A percentile compares a stretch with the other conserved stretches of the same genome.
These are phyloP conservation scores for Cladosporium phlei DNA, from an alignment of 2,329 filamentous ascomycete species.

Conservation along the genomic window DNA sequence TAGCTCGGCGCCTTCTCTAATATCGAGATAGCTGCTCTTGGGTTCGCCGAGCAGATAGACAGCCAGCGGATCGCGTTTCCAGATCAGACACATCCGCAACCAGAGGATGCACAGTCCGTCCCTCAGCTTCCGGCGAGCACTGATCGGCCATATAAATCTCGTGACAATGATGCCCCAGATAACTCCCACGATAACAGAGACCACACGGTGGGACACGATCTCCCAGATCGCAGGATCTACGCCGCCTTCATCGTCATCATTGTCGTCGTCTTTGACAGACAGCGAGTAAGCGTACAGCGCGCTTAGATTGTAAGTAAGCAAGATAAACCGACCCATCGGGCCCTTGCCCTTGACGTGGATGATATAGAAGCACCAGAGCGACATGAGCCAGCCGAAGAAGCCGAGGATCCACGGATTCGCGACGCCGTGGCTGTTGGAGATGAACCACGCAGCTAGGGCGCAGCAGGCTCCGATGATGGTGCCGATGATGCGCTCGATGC, in stretches of 20 bases:
- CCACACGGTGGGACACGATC: constrained; percentile 81
- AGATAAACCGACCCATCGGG: constrained; percentile 85
- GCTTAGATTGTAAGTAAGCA: constrained; percentile 93
- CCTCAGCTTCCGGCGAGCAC: constrained; percentile 79
- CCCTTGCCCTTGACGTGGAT: constrained; percentile 80
- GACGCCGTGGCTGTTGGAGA: constrained; percentile 48
- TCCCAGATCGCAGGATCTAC: constrained; percentile 77
- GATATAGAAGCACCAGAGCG: constrained; percentile 80
- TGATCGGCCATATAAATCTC: constrained; percentile 87
- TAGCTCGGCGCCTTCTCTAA: constrained; percentile 81
- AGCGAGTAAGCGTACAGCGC: constrained; percentile 92
- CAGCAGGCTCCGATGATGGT: constrained; percentile 75
- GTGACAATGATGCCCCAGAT: constrained; percentile 91
- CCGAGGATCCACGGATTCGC: constrained; percentile 73
- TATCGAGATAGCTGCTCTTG: constrained; percentile 64
- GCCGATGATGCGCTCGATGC: constrained; percentile 77
- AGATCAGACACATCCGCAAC: constrained; percentile 90
- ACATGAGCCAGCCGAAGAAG: constrained; percentile 72
- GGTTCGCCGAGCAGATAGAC: constrained; percentile 51
- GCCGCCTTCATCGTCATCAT: constrained; percentile 82
- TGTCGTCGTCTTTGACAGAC: constrained; percentile 69
- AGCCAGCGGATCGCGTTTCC: constrained; percentile 86
- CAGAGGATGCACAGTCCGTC: constrained; percentile 87
- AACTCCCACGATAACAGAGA: constrained; percentile 79
- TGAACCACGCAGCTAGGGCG: constrained; percentile 72